Conservation (phyloP, 306 rosid genomes). For the Fragaria iinumae region DNA sequence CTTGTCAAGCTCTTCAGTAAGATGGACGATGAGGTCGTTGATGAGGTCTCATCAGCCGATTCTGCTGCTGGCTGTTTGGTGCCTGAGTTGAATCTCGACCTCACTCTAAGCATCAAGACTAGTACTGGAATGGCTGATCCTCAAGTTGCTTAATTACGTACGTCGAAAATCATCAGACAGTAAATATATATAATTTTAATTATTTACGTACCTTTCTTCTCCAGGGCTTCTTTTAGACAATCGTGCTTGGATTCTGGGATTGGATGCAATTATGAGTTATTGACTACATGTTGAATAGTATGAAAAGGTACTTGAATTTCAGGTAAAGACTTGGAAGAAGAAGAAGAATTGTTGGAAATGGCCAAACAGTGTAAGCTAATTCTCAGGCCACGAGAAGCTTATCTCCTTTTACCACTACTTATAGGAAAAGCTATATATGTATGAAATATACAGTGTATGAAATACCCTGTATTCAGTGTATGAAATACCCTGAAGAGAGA, state of each 20-base stretch:
- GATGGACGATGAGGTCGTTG: neutral
- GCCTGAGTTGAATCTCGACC: constrained; percentile 43
- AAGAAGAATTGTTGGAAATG: neutral
- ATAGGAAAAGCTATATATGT: neutral
- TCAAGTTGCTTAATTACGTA: neutral
- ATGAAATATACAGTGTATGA: neutral
- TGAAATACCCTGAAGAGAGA: neutral
- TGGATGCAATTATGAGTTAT: neutral
- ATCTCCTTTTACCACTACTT: neutral
- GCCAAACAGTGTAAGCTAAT: neutral
- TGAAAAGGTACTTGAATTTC: neutral
- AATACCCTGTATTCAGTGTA: neutral
- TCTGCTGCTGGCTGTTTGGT: constrained; percentile 7
- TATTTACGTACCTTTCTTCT: neutral
- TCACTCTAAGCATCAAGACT: constrained; percentile 16
- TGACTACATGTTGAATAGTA: neutral
- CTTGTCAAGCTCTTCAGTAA: neutral
- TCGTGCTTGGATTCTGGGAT: constrained; percentile 10
- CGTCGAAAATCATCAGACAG: neutral
- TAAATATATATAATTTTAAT: no score
- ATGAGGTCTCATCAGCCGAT: neutral
- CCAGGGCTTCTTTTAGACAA: constrained; percentile 18
- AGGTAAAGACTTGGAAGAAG: neutral
- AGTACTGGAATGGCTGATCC: neutral
- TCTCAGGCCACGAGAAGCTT: neutral